These are phyloP conservation scores for Phialemonium atrogriseum DNA, from an alignment of 2,329 filamentous ascomycete genomes.

Conservation along the genomic window DNA sequence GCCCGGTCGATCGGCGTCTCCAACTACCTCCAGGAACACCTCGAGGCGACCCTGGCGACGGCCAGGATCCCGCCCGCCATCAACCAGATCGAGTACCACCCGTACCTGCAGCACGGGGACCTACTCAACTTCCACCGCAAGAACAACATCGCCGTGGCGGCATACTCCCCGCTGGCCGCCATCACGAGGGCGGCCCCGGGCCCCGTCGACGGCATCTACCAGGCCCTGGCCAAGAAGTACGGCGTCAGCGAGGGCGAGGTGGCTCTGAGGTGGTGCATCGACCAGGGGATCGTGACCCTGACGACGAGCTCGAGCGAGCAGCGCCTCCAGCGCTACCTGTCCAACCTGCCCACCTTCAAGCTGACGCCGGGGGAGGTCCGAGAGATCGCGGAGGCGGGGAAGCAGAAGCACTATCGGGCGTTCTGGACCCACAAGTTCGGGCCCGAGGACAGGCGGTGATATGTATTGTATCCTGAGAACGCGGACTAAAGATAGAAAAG, in stretches of 20 bases:
- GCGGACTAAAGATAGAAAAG: not conserved
- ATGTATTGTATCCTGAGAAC: too few species aligned
- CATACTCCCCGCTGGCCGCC: slow-evolving; percentile 48
- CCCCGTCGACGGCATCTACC: slow-evolving; percentile 43
- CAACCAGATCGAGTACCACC: slow-evolving; percentile 79
- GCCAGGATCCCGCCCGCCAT: slow-evolving; percentile 57
- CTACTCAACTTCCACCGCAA: slow-evolving; percentile 49
- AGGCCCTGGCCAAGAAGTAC: slow-evolving; percentile 47
- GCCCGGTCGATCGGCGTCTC: slow-evolving; percentile 68
- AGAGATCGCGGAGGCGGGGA: slow-evolving; percentile 46
- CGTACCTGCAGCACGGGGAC: slow-evolving; percentile 59
- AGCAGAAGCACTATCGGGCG: slow-evolving; percentile 51
- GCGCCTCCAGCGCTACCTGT: slow-evolving; percentile 46
- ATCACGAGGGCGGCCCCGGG: slow-evolving; percentile 40
- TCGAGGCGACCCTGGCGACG: slow-evolving; percentile 48
- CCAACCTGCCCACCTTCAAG: slow-evolving; percentile 45
- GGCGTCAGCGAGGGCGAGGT: slow-evolving; percentile 47
- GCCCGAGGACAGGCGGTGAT: slow-evolving; percentile 34
- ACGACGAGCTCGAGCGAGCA: slow-evolving; percentile 53
- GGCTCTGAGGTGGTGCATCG: slow-evolving; percentile 50
- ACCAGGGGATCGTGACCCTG: slow-evolving; percentile 49
- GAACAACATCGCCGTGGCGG: slow-evolving; percentile 47
- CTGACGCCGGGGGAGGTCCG: slow-evolving; percentile 50
- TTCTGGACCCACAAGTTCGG: slow-evolving; percentile 50
- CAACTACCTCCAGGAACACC: slow-evolving; percentile 56